Evolutionary conservation across 768 basidiomycete species (phyloP).

Genomic region (Trametes gibbosa): DNA sequence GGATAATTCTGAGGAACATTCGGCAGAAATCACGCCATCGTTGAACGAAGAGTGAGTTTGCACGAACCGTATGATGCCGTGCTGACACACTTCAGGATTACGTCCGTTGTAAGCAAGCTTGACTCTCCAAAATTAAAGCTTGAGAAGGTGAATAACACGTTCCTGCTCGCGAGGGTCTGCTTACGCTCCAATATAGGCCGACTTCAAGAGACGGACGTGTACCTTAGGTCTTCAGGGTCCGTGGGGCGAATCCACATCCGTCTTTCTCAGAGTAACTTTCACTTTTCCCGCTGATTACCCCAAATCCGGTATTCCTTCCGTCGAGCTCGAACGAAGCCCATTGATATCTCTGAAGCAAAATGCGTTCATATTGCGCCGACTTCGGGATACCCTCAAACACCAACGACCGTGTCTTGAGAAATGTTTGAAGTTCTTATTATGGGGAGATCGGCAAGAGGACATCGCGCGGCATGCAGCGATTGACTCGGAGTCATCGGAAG

Average conservation of each 20-base stretch:
- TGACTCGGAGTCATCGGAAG: slow-evolving; percentile 67
- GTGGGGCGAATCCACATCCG: slow-evolving; percentile 84
- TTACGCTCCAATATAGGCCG: slow-evolving; percentile 43
- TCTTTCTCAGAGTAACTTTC: slow-evolving; percentile 86
- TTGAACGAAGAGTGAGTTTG: slow-evolving; percentile 70
- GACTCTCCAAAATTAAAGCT: slow-evolving; percentile 71
- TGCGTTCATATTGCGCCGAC: slow-evolving; percentile 72
- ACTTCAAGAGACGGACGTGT: slow-evolving; percentile 74
- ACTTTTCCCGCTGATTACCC: slow-evolving; percentile 86
- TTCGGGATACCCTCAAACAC: slow-evolving; percentile 67
- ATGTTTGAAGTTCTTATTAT: slow-evolving; percentile 79
- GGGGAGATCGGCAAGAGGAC: slow-evolving; percentile 51
- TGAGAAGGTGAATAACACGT: slow-evolving; percentile 60
- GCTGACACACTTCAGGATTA: slow-evolving; percentile 50
- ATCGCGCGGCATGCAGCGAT: slow-evolving; percentile 34
- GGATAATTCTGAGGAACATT: slow-evolving; percentile 46
- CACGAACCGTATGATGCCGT: not conserved
- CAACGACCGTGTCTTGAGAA: slow-evolving; percentile 83
- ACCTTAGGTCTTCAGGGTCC: slow-evolving; percentile 87
- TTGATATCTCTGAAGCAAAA: slow-evolving; percentile 76
- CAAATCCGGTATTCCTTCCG: slow-evolving; percentile 59
- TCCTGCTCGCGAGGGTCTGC: not conserved
- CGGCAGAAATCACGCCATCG: slow-evolving; percentile 42
- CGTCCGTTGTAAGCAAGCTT: slow-evolving; percentile 66
- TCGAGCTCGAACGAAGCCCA: slow-evolving; percentile 83